phyloP scores from a whole-genome alignment of 495 filamentous ascomycete species.

The Penicillium psychrofluorescens region DNA sequence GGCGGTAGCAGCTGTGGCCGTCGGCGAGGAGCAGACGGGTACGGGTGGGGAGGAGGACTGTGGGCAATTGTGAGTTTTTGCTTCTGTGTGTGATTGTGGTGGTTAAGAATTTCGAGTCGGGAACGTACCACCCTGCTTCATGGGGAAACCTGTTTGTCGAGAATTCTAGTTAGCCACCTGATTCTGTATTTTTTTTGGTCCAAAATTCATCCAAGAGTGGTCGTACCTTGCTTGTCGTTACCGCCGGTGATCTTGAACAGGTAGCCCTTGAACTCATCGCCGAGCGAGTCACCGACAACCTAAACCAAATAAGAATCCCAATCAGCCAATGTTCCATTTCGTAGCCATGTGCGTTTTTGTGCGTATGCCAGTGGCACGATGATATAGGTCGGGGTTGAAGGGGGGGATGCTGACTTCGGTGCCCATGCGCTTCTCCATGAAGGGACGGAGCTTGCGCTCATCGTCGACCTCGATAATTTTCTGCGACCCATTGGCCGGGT shows the following conservation, averaged over 20 bases:
- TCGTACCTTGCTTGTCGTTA: conserved; percentile 95
- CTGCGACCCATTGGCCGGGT: conserved; percentile 97
- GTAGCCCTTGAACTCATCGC: conserved; percentile 99
- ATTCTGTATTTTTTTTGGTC: background rate
- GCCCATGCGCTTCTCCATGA: conserved; percentile 94
- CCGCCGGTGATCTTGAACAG: conserved; percentile 85
- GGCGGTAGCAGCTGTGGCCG: conserved; percentile 88
- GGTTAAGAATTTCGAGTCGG: conserved; percentile 1
- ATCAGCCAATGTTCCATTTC: conserved; percentile 28
- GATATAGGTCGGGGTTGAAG: conserved; percentile 3
- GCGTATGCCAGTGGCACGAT: conserved; percentile 2
- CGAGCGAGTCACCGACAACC: conserved; percentile 76
- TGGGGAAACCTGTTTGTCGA: conserved; percentile 67
- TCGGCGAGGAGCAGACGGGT: conserved; percentile 89
- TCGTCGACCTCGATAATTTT: conserved; percentile 98
- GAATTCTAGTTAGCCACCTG: conserved; percentile 18
- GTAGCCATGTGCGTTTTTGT: conserved; percentile 5
- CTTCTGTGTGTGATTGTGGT: conserved; percentile 10
- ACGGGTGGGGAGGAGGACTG: conserved; percentile 86
- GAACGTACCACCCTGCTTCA: conserved; percentile 90
- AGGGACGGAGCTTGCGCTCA: conserved; percentile 84
- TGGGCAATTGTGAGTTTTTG: conserved; percentile 10
- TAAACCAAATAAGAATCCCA: conserved; percentile 25
- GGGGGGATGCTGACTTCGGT: conserved; percentile 64
- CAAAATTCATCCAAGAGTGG: background rate